Evolutionary conservation across 495 filamentous ascomycete species (phyloP).

Genomic region (Talaromyces trachyspermus): DNA sequence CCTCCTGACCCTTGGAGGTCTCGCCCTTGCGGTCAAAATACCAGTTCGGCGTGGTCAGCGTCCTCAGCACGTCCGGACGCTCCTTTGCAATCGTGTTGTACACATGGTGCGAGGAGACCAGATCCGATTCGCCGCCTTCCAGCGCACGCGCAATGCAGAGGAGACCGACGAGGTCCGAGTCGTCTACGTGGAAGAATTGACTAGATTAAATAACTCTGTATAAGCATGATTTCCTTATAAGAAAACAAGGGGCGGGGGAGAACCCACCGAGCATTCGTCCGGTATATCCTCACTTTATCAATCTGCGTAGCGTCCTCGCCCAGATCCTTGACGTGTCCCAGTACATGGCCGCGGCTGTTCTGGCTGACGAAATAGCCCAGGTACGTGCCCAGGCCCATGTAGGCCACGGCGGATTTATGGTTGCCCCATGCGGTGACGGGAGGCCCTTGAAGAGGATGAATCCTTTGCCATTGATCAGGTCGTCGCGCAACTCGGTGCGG

Average conservation of each 20-base stretch:
- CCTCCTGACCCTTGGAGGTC: conserved; percentile 62
- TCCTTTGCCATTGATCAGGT: conserved; percentile 76
- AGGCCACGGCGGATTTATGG: conserved; percentile 74
- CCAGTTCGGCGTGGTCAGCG: conserved; percentile 72
- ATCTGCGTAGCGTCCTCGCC: conserved; percentile 75
- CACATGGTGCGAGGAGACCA: conserved; percentile 71
- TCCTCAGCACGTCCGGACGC: conserved; percentile 70
- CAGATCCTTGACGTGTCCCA: conserved; percentile 87
- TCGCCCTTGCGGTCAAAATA: conserved; percentile 95
- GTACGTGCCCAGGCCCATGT: conserved; percentile 84
- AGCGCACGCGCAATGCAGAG: conserved; percentile 73
- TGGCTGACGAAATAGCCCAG: conserved; percentile 82
- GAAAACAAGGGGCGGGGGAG: neutral
- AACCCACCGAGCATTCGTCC: conserved; percentile 70
- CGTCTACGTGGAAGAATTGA: conserved; percentile 78
- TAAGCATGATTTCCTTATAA: neutral
- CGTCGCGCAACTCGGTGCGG: conserved; percentile 52
- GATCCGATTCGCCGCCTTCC: conserved; percentile 79
- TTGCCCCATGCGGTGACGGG: conserved; percentile 71
- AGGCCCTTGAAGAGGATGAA: conserved; percentile 87
- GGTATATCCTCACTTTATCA: conserved; percentile 79
- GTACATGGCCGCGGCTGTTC: conserved; percentile 79
- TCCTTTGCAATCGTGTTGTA: conserved; percentile 72
- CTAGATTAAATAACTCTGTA: conserved; percentile 16
- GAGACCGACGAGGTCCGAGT: conserved; percentile 75